Base-by-base conservation (phyloP, 2,329 filamentous ascomycete genomes). In the Xylaria sp. region DNA sequence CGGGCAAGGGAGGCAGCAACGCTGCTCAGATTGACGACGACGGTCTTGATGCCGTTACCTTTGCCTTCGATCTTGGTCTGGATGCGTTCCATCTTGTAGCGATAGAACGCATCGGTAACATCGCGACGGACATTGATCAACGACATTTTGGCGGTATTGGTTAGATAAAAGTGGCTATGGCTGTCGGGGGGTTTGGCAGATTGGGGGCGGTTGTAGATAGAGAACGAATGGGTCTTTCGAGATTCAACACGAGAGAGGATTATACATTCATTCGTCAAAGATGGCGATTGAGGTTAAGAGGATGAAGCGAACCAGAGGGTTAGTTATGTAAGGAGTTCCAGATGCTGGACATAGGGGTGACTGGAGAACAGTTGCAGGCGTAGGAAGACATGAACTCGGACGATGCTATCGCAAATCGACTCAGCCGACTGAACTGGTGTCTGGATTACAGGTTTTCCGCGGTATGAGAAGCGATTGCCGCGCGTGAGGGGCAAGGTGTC, bases 21-120 rank as follows among this genome's bases (percentile, higher is more conserved):
- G 74, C 90, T 95, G 83, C 87, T 91, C 74, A 99, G 80, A 79
- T 99, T 99, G 84, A 96, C 91, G 70, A 99, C 88, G 73, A 99
- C 94, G 71, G 83, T 99, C 83, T 99, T 99, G 86, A 99, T 99
- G 74, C 94, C 94, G 81, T 99, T 99, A 69, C 94, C 94, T 80
- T 99, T 99, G 79, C 94, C 94, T 81, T 99, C 94, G 71, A 99
- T 95, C 84, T 99, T 99, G 77, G 94, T 96, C 83, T 96, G 91
- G 75, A 99, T 82, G 71, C 87, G 89, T 82, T 97, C 94, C 94
- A 99, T 99, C 87, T 99, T 99, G 88, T 99, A 99, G 78, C 94
- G 94, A 82, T 99, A 99, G 87, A 97, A 99, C 80, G 89, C 89
- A 81, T 99, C 94, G 83, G 88, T 89, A 81, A 96, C 89, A 89